Percentiles rank a stretch among this genome's conserved stretches.
phyloP scores from a whole-genome alignment of 768 basidiomycete genomes.

The Tricholoma flavovirens region DNA sequence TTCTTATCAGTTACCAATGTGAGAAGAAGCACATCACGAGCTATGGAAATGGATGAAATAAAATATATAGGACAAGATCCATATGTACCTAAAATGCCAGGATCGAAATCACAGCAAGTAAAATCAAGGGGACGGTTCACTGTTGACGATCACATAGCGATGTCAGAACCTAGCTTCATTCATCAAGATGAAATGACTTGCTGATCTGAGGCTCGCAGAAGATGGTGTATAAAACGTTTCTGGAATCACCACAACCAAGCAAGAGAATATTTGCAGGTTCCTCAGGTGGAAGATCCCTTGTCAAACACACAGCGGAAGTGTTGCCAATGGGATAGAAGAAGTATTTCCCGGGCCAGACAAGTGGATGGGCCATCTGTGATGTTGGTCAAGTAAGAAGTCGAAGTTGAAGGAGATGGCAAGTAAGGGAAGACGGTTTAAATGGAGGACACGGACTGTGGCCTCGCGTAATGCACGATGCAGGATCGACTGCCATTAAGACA shows the following conservation, averaged over 20 bases:
- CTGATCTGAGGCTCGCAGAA: conserved; percentile 17
- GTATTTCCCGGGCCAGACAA: conserved; percentile 30
- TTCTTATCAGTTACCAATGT: conserved; percentile 25
- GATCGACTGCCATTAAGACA: too few relatives aligned
- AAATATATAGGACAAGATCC: too few relatives aligned
- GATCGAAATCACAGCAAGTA: conserved; percentile 35
- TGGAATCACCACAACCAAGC: conserved; percentile 44
- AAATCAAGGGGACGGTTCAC: conserved; percentile 25
- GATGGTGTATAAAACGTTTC: conserved; percentile 41
- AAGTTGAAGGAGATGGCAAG: too few relatives aligned
- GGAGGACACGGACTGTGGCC: too few relatives aligned
- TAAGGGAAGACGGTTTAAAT: too few relatives aligned
- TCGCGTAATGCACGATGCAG: too few relatives aligned
- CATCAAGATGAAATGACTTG: not conserved
- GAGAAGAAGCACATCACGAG: conserved; percentile 32
- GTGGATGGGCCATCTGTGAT: conserved; percentile 37
- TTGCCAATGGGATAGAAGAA: conserved; percentile 51
- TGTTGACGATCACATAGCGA: too few relatives aligned
- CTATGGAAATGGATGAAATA: conserved; percentile 14
- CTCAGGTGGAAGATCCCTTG: conserved; percentile 35
- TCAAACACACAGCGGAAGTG: conserved; percentile 39
- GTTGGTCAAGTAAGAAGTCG: too few relatives aligned
- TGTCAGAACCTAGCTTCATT: too few relatives aligned
- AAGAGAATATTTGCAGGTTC: conserved; percentile 35
- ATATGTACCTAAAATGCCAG: conserved; percentile 28